phyloP scores from a whole-genome alignment of 257 asterid species.

The Ballota nigra region DNA sequence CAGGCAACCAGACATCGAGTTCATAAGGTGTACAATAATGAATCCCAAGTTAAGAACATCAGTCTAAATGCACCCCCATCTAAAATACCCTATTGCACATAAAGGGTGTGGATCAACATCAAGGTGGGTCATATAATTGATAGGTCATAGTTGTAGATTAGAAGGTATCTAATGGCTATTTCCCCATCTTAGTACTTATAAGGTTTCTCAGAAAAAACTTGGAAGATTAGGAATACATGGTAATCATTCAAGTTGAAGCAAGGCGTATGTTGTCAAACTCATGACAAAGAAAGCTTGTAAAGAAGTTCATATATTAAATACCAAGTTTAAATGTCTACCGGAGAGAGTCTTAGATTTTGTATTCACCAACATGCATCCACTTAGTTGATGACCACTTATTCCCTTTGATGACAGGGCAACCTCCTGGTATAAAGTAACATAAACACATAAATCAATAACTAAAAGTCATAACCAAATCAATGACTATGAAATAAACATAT shows the following conservation, averaged over 20 bases:
- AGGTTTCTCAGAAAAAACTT: background rate
- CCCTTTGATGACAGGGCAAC: slow-evolving; percentile 58
- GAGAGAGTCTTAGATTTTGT: slow-evolving; percentile 34
- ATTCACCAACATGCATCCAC: slow-evolving; percentile 68
- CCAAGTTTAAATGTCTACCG: slow-evolving; percentile 21
- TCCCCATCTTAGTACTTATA: background rate
- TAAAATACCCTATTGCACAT: background rate
- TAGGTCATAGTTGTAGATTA: background rate
- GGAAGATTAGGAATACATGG: background rate
- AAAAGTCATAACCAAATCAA: background rate
- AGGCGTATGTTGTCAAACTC: background rate
- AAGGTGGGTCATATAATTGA: background rate
- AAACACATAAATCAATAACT: background rate
- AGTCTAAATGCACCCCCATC: background rate
- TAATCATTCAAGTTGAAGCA: background rate
- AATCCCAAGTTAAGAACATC: background rate
- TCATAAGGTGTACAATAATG: background rate
- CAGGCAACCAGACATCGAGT: background rate
- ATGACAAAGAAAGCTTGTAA: slow-evolving; percentile 1
- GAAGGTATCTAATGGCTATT: background rate
- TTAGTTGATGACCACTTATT: slow-evolving; percentile 65
- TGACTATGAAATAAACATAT: background rate
- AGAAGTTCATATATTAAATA: background rate
- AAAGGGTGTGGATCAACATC: background rate
- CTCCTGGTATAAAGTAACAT: slow-evolving; percentile 40